These are phyloP conservation scores for Colletotrichum graminicola DNA, from an alignment of 2,329 filamentous ascomycete species.

Conservation along the genomic window DNA sequence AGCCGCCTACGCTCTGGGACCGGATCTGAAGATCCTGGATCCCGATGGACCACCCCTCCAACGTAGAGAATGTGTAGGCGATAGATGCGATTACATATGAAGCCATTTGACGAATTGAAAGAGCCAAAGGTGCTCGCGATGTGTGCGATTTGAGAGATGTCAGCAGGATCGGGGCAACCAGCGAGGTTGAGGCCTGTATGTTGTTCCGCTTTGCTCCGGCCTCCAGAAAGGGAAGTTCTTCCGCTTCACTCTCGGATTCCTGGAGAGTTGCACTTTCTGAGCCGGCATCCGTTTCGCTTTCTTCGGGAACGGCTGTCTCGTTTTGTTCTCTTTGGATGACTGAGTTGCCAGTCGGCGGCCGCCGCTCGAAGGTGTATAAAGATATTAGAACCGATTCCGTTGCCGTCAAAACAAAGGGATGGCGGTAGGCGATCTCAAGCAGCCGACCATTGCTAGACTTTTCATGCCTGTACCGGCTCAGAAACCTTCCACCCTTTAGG, in stretches of 20 bases:
- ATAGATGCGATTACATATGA: slow-evolving; percentile 81
- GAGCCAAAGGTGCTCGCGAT: slow-evolving; percentile 80
- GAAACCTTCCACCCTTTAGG: slow-evolving; percentile 57
- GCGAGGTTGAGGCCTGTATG: slow-evolving; percentile 11
- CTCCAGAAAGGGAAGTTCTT: background rate
- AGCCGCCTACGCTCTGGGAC: slow-evolving; percentile 38
- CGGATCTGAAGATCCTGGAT: slow-evolving; percentile 87
- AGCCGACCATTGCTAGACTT: slow-evolving; percentile 75
- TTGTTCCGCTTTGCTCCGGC: background rate
- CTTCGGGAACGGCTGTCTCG: slow-evolving; percentile 7
- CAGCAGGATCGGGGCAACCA: slow-evolving; percentile 68
- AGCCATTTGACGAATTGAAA: slow-evolving; percentile 81
- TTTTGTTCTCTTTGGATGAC: slow-evolving; percentile 8
- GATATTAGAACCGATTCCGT: slow-evolving; percentile 80
- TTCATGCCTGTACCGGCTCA: slow-evolving; percentile 68
- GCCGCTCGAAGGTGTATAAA: slow-evolving; percentile 74
- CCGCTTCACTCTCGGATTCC: slow-evolving; percentile 26
- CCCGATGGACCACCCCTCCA: slow-evolving; percentile 87
- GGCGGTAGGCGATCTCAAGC: slow-evolving; percentile 76
- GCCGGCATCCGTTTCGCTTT: slow-evolving; percentile 21
- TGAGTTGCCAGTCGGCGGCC: slow-evolving; percentile 6
- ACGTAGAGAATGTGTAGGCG: slow-evolving; percentile 84
- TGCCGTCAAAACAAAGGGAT: slow-evolving; percentile 84
- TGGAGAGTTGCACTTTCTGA: slow-evolving; percentile 26
- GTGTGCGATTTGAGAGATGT: slow-evolving; percentile 86